Evolutionary conservation across 176 grass and related monocot species (phyloP).

Genomic region (Oryza nivara): DNA sequence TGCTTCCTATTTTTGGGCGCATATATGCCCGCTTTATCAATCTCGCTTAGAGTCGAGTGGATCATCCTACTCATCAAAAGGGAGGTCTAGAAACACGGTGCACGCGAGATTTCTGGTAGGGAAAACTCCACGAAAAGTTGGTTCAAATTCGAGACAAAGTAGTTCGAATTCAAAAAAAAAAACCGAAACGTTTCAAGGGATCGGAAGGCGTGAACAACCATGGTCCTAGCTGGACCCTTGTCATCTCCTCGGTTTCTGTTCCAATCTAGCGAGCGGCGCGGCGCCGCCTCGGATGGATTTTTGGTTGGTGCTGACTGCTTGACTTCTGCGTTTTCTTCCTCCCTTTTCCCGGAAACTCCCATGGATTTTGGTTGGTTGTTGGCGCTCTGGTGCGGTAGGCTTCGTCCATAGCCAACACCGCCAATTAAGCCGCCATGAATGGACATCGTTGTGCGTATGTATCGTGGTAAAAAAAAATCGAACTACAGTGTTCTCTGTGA

Average conservation of each 20-base stretch:
- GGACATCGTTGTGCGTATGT: background rate
- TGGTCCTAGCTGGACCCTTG: background rate
- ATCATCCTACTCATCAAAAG: background rate
- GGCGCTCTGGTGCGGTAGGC: too few relatives aligned
- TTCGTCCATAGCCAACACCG: background rate
- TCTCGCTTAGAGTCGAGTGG: background rate
- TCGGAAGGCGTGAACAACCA: background rate
- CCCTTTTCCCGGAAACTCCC: background rate
- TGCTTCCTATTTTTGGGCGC: background rate
- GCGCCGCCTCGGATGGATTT: too few relatives aligned
- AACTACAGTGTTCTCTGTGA: too few relatives aligned
- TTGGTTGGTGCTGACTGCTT: too few relatives aligned
- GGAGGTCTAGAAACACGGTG: background rate
- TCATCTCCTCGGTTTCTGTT: background rate
- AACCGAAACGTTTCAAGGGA: background rate
- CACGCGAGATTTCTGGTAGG: background rate
- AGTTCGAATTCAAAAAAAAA: background rate
- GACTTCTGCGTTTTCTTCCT: background rate
- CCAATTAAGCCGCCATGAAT: background rate
- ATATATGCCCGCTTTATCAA: background rate
- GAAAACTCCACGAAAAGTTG: background rate
- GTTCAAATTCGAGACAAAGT: background rate
- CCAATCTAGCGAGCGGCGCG: background rate
- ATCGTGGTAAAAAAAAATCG: too few relatives aligned
- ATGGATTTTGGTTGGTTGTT: background rate